A percentile compares a stretch with the other conserved stretches of the same genome.
phyloP scores from a whole-genome alignment of 257 asterid genomes.

The Striga asiatica region DNA sequence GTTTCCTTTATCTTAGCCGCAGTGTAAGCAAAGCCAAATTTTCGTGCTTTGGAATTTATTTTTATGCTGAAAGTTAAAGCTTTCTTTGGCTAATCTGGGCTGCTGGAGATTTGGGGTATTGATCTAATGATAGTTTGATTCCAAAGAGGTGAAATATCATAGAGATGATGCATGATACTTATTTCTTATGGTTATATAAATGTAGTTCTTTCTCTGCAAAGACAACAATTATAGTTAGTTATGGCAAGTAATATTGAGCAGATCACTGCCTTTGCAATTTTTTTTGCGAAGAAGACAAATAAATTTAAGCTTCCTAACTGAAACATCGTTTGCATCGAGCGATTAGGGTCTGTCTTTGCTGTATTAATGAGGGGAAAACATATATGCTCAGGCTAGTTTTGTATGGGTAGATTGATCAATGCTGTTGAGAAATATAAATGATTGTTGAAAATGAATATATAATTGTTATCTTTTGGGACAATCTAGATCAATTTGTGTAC shows the following conservation, averaged over 20 bases:
- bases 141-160: not conserved
- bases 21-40: conserved; percentile 6
- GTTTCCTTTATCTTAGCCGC: conserved; percentile 18
- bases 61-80: not conserved
- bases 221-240: too few species aligned
- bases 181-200: not conserved
- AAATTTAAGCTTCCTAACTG: too few species aligned
- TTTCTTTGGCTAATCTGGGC: not conserved
- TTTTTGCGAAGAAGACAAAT: too few species aligned
- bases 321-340: not conserved
- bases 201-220: too few species aligned
- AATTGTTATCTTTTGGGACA: not conserved
- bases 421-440: not conserved
- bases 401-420: not conserved
- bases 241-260: too few species aligned
- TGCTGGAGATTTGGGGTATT: conserved; percentile 12
- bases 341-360: not conserved
- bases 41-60: not conserved
- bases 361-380: not conserved
- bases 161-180: not conserved
- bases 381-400: not conserved
- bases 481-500: not conserved
- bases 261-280: too few species aligned
- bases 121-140: conserved; percentile 5
- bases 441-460: conserved; percentile 3